Percentiles rank a stretch among this genome's conserved stretches.
Conservation (phyloP, 768 basidiomycete genomes). For the Clavaria fumosa region DNA sequence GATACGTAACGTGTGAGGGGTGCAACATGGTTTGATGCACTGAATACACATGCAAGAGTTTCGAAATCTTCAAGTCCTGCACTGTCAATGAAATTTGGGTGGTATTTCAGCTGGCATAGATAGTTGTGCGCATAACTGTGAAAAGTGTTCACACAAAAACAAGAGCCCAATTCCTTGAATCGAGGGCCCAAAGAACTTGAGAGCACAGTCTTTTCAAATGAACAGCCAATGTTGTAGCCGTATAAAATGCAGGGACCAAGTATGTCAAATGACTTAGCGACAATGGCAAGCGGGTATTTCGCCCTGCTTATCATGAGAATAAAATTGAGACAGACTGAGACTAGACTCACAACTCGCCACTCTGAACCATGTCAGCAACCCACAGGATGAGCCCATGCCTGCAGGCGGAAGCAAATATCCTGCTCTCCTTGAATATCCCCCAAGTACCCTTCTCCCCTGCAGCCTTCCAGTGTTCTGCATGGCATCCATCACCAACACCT, state of each 20-base stretch:
- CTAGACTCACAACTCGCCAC: slow-evolving; percentile 16
- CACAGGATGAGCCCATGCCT: slow-evolving; percentile 16
- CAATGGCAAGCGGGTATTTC: slow-evolving; percentile 13
- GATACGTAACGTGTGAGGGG: slow-evolving; percentile 16
- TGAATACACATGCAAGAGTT: slow-evolving; percentile 19
- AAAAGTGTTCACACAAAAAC: slow-evolving; percentile 16
- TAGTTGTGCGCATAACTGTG: slow-evolving; percentile 23
- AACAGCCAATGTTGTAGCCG: slow-evolving; percentile 19
- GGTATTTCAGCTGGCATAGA: slow-evolving; percentile 19
- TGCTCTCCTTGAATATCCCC: slow-evolving; percentile 20
- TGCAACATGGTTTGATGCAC: slow-evolving; percentile 18
- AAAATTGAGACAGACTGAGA: not conserved
- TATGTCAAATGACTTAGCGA: slow-evolving; percentile 11
- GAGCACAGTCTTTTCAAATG: slow-evolving; percentile 10
- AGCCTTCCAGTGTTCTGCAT: slow-evolving; percentile 6
- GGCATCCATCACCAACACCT: too few relatives aligned
- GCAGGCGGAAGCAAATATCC: slow-evolving; percentile 17
- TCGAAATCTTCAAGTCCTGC: slow-evolving; percentile 24
- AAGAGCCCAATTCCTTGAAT: slow-evolving; percentile 1
- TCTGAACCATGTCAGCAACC: slow-evolving; percentile 14
- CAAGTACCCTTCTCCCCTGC: slow-evolving; percentile 11
- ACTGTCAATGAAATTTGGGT: slow-evolving; percentile 18
- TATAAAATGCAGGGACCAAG: slow-evolving; percentile 7
- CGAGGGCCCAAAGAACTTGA: slow-evolving; percentile 11
- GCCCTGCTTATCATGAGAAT: slow-evolving; percentile 6